Conservation (phyloP, 257 asterid species). For the Dorcoceras hygrometricum region DNA sequence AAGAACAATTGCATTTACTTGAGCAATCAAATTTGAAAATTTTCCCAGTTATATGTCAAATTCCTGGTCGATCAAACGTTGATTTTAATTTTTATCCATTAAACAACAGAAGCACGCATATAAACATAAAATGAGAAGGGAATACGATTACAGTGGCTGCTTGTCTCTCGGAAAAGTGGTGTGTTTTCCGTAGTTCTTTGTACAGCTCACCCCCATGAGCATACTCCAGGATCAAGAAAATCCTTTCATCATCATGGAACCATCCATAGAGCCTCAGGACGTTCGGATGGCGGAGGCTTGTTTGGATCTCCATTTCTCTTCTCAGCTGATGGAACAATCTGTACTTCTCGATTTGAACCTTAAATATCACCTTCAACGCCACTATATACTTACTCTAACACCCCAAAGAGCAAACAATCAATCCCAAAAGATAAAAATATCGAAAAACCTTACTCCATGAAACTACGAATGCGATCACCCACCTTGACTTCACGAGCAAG, state of each 20-base stretch:
- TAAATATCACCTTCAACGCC: constrained; percentile 85
- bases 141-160: constrained; percentile 66
- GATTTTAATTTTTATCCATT: not conserved
- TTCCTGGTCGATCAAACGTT: too few relatives aligned
- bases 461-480: not conserved
- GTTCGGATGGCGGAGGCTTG: constrained; percentile 70
- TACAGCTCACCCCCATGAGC: constrained; percentile 92
- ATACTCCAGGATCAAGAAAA: constrained; percentile 80
- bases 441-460: too few relatives aligned
- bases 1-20: not conserved
- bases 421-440: not conserved
- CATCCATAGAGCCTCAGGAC: constrained; percentile 83
- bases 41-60: not conserved
- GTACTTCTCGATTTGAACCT: constrained; percentile 81
- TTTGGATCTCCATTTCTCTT: constrained; percentile 95
- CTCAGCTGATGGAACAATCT: constrained; percentile 66
- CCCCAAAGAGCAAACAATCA: not conserved
- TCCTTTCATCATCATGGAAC: constrained; percentile 78
- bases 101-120: too few relatives aligned
- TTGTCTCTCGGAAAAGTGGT: constrained; percentile 59
- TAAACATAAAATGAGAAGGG: not conserved
- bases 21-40: not conserved
- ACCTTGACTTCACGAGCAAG: constrained; percentile 93
- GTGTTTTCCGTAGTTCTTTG: constrained; percentile 54
- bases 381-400: constrained; percentile 64